Conservation (phyloP, 345 rosid species). For the Rhizophora apiculata region DNA sequence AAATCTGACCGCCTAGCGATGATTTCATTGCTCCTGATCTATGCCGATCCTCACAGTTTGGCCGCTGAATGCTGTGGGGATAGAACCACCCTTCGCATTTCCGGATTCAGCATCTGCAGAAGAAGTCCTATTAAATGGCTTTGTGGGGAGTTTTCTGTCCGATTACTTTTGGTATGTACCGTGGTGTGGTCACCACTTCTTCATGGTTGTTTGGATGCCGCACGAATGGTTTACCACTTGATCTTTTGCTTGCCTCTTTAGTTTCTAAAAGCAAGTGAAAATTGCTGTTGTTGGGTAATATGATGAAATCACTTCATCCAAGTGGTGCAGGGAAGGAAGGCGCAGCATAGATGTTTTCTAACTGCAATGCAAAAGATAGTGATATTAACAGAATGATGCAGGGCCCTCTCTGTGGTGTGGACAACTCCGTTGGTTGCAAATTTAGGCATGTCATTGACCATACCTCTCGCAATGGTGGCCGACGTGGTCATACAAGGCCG, state of each 20-base stretch:
- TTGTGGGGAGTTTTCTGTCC: slow-evolving; percentile 51
- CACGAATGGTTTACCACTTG: not conserved
- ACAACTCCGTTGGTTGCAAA: slow-evolving; percentile 83
- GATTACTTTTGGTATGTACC: slow-evolving; percentile 58
- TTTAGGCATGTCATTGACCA: slow-evolving; percentile 74
- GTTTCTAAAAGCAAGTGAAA: not conserved
- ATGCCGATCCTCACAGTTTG: slow-evolving; percentile 40
- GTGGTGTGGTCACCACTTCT: not conserved
- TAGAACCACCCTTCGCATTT: slow-evolving; percentile 53
- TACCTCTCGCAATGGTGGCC: slow-evolving; percentile 85
- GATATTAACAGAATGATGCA: slow-evolving; percentile 24
- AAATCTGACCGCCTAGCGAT: no score
- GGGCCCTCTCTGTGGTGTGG: slow-evolving; percentile 88
- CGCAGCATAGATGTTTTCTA: no score
- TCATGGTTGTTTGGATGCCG: not conserved
- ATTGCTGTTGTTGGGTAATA: no score
- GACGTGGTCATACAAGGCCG: slow-evolving; percentile 76
- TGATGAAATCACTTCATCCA: no score
- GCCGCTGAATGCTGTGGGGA: slow-evolving; percentile 52
- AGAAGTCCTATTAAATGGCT: slow-evolving; percentile 44
- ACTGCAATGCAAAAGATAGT: not conserved
- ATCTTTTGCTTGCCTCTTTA: not conserved
- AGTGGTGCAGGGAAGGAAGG: not conserved
- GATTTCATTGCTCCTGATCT: no score
- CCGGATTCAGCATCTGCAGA: slow-evolving; percentile 43